phyloP scores from a whole-genome alignment of 805 yeast species.

The Myxozyma geophila region DNA sequence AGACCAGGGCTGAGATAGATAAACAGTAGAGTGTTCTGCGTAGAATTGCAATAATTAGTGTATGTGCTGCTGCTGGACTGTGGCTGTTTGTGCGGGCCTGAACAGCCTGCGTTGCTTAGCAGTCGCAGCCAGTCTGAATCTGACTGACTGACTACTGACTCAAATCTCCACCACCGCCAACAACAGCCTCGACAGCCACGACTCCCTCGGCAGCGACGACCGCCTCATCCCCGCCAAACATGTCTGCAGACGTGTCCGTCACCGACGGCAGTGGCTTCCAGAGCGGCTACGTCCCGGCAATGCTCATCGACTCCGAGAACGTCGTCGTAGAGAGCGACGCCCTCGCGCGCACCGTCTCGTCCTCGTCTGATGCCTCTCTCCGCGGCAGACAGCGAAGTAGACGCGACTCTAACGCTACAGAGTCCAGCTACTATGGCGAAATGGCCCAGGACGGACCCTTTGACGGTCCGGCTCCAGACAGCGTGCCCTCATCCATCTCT shows the following conservation, averaged over 20 bases:
- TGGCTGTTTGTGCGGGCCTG: too few relatives aligned
- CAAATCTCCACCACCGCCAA: too few relatives aligned
- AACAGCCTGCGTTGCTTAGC: too few relatives aligned
- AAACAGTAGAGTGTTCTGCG: too few relatives aligned
- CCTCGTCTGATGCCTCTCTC: slow-evolving; percentile 11
- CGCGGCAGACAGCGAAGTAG: slow-evolving; percentile 29
- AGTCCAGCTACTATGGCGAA: slow-evolving; percentile 33
- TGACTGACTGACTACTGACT: too few relatives aligned
- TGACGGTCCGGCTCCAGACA: slow-evolving; percentile 40
- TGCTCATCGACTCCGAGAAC: background rate
- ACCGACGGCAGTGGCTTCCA: background rate
- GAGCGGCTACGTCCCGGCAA: background rate
- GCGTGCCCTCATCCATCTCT: slow-evolving; percentile 39
- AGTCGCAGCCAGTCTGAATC: too few relatives aligned
- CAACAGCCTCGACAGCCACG: too few relatives aligned
- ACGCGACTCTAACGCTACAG: slow-evolving; percentile 31
- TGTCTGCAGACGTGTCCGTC: background rate
- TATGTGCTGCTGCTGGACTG: background rate
- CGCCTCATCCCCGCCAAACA: background rate
- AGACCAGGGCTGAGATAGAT: too few relatives aligned
- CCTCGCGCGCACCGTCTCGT: slow-evolving; percentile 17
- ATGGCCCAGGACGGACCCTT: slow-evolving; percentile 40
- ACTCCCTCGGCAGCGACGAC: background rate
- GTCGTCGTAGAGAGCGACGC: background rate
- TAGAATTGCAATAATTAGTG: background rate